Base-by-base conservation (phyloP, 257 asterid genomes). In the Solanum sitiens region DNA sequence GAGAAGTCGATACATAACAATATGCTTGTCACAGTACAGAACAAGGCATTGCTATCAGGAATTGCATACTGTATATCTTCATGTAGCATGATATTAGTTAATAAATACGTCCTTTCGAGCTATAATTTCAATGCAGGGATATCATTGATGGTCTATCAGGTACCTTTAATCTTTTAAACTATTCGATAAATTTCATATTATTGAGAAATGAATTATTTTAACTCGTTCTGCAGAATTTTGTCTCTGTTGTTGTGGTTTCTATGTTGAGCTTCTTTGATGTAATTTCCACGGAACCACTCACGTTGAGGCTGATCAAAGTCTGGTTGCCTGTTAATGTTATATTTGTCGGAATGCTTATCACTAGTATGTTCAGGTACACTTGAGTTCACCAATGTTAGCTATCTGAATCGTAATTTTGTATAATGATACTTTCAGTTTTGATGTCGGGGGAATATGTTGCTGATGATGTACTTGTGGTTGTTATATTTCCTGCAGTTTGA, bases 101-200 rank as follows among this genome's bases (percentile, higher is more conserved):
- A 96, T 92, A 96, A 96, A 90, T 96, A 89, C 90, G 98, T 96
- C 80, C 98, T 96, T 88, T 95, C 99, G 88, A 92, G 98, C 92
- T 96, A 95, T 90, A 91, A 90, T 92, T 95, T 96, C 85, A 94
- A 92, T 75, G 98, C 99, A 18, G 98, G 96, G 77, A 95, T 96
- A 89, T 94, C 95, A 63, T 91, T 96, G 98, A 96, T 96, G 99
- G 93, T 96, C 83, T 96, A 94, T 90, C 99, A 96, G 99, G 99
- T 96, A 83, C 80, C 37, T 89, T 84, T 56, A n/a, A 82, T 18
- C 84, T 56, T 25, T 77, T 72, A 0, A 45, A 32, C 12, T 33
- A 0, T 25, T 86, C 6, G 21, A 25, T 1, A 10, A 35, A 73
- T 16, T 73, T 5, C 23, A 30, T 21, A 20, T 21, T 86, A n/a